phyloP scores from a whole-genome alignment of 192 early-diverging fungal species.

The Linnemannia schmuckeri region DNA sequence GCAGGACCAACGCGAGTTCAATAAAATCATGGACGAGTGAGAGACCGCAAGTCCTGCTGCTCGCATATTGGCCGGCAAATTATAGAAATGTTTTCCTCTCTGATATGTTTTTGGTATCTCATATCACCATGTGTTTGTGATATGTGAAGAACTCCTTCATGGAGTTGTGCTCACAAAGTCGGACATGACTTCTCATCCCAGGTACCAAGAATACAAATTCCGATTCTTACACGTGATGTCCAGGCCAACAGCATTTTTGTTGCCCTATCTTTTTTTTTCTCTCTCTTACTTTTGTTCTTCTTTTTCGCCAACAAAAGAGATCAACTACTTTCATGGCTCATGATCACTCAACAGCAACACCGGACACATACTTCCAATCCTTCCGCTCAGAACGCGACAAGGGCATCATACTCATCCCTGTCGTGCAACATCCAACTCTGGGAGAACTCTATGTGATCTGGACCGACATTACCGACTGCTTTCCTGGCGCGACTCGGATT shows the following conservation, averaged over 20 bases:
- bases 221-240: too few relatives aligned
- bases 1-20: conserved; percentile 65
- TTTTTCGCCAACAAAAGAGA: neutral
- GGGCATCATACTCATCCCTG: conserved; percentile 10
- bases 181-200: too few relatives aligned
- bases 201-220: too few relatives aligned
- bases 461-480: conserved; percentile 40
- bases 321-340: neutral
- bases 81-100: too few relatives aligned
- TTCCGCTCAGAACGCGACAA: conserved; percentile 4
- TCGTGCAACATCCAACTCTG: conserved; percentile 10
- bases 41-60: neutral
- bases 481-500: conserved; percentile 25
- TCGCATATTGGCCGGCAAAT: neutral
- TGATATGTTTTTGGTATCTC: too few relatives aligned
- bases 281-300: neutral
- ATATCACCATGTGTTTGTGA: too few relatives aligned
- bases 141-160: too few relatives aligned
- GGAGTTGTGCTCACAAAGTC: too few relatives aligned
- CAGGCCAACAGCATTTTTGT: neutral
- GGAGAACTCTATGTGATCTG: conserved; percentile 35
- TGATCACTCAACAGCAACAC: neutral
- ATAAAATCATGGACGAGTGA: conserved; percentile 62
- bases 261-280: neutral
- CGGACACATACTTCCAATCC: conserved; percentile 10